These are phyloP conservation scores for Trypanosoma lewisi DNA, from an alignment of 208 protist genomes.

Conservation along the genomic window DNA sequence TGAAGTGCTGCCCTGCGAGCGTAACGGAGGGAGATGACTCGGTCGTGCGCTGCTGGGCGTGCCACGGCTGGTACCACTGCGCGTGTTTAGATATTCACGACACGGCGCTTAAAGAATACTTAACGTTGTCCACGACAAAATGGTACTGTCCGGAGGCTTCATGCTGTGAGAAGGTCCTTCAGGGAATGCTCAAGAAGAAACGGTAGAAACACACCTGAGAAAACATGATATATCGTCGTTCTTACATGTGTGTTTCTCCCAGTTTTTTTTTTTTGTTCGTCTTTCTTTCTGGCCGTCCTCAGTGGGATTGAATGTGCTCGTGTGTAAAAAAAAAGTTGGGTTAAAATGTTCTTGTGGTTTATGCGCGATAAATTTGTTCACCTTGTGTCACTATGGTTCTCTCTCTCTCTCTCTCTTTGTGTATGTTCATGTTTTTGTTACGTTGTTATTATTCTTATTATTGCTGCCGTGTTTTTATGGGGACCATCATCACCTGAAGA, in stretches of 20 bases:
- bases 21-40: slow-evolving; percentile 54
- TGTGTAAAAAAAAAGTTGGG: too few species aligned
- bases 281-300: too few species aligned
- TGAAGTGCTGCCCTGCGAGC: slow-evolving; percentile 82
- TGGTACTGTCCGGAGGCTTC: slow-evolving; percentile 82
- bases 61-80: slow-evolving; percentile 76
- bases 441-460: too few species aligned
- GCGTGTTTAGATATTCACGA: slow-evolving; percentile 65
- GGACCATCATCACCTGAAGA: too few species aligned
- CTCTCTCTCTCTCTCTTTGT: too few species aligned
- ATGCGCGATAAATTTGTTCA: too few species aligned
- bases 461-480: too few species aligned
- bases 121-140: slow-evolving; percentile 69
- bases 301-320: too few species aligned
- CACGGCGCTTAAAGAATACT: slow-evolving; percentile 47
- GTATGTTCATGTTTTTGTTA: too few species aligned
- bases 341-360: too few species aligned
- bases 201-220: not conserved
- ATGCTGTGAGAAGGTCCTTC: slow-evolving; percentile 63
- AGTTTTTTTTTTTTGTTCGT: not conserved
- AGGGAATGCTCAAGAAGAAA: slow-evolving; percentile 37
- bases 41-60: slow-evolving; percentile 70
- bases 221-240: not conserved
- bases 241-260: not conserved
- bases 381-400: too few species aligned